Conservation (phyloP, 768 basidiomycete species). For the Mycena leptocephala region DNA sequence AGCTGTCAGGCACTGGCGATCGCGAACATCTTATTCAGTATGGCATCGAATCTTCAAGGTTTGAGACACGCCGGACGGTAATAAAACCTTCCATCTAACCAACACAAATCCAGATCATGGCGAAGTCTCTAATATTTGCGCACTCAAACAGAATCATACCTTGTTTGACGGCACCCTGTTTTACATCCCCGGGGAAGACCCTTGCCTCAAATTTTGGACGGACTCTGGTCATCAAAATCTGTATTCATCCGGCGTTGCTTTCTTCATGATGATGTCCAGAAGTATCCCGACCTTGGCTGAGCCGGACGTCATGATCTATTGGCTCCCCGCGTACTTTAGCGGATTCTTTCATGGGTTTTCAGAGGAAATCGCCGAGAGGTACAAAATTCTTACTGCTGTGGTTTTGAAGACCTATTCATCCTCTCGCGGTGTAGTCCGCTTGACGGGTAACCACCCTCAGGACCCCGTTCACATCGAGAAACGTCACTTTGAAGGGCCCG, state of each 20-base stretch:
- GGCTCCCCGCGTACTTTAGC: conserved; percentile 39
- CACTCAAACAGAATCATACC: conserved; percentile 46
- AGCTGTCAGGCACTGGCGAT: conserved; percentile 56
- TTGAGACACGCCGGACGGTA: no score
- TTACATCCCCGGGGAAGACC: conserved; percentile 40
- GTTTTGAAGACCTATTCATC: conserved; percentile 45
- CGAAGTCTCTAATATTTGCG: conserved; percentile 49
- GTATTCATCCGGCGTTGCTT: conserved; percentile 43
- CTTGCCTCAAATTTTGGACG: conserved; percentile 46
- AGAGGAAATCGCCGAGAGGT: conserved; percentile 35
- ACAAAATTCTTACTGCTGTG: conserved; percentile 43
- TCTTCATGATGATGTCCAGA: conserved; percentile 37
- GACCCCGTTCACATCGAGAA: conserved; percentile 47
- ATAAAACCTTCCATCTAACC: neutral
- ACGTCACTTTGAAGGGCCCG: conserved; percentile 42
- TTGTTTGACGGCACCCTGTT: conserved; percentile 43
- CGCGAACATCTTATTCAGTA: conserved; percentile 39
- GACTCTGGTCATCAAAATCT: conserved; percentile 37
- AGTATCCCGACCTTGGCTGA: conserved; percentile 35
- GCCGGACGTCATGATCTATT: conserved; percentile 47
- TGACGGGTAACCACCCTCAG: conserved; percentile 49
- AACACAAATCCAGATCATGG: conserved; percentile 46
- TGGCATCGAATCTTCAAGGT: conserved; percentile 53
- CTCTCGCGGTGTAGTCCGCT: conserved; percentile 43
- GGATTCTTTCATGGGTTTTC: conserved; percentile 47